Conservation (phyloP, 345 rosid species). For the Syzygium oleosum region DNA sequence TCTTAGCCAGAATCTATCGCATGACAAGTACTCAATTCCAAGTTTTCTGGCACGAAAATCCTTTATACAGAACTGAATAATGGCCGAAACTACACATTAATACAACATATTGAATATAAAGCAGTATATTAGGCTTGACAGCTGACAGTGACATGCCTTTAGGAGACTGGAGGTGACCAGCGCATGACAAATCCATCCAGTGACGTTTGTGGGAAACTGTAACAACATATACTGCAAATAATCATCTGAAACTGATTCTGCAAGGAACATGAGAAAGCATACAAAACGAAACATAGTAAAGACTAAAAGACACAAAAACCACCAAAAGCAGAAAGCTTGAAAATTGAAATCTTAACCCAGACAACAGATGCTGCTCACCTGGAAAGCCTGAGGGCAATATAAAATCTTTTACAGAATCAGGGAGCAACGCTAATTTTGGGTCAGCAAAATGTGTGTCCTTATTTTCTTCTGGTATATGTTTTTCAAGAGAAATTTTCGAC, state of each 20-base stretch:
- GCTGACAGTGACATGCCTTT: conserved; percentile 55
- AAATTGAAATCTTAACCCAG: not conserved
- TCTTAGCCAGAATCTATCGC: not conserved
- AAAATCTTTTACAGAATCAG: conserved; percentile 50
- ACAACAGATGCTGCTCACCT: conserved; percentile 28
- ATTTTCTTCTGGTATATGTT: not conserved
- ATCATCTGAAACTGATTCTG: conserved; percentile 94
- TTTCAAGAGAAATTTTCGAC: not conserved
- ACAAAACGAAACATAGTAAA: not conserved
- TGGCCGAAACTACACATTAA: not conserved
- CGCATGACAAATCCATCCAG: conserved; percentile 92
- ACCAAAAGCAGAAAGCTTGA: not conserved
- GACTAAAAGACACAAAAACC: not conserved
- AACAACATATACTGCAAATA: conserved; percentile 84
- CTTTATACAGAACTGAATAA: not conserved
- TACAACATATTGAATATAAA: not conserved
- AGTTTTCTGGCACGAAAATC: not conserved
- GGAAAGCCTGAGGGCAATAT: conserved; percentile 84
- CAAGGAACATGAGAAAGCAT: conserved; percentile 1
- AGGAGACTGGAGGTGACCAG: conserved; percentile 94
- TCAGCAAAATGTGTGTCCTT: not conserved
- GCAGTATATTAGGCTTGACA: not conserved
- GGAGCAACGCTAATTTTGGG: conserved; percentile 46
- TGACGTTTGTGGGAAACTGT: conserved; percentile 91
- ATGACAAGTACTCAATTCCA: not conserved